A percentile compares a stretch with the other conserved stretches of the same genome.
phyloP scores from a whole-genome alignment of 129 eudicot species.

The Flaveria brownii region DNA sequence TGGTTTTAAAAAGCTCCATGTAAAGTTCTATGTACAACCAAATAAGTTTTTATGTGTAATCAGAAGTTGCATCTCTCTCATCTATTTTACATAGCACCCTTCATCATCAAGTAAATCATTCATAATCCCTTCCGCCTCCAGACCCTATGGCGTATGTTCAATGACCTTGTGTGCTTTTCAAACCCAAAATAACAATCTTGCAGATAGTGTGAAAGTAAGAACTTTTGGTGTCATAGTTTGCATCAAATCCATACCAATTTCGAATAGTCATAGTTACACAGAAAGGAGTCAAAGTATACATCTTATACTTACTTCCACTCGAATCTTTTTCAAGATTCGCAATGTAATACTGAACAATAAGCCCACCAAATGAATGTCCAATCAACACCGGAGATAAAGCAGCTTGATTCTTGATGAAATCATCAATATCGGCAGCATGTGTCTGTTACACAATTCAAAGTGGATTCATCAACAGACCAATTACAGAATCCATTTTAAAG shows the following conservation, averaged over 20 bases:
- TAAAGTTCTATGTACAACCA: not conserved
- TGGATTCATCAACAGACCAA: slow-evolving; percentile 9
- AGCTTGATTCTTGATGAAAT: slow-evolving; percentile 64
- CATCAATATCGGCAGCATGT: slow-evolving; percentile 70
- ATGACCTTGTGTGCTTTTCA: not conserved
- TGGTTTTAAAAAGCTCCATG: not conserved
- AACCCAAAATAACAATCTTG: not conserved
- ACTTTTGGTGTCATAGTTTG: not conserved
- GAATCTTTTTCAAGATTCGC: slow-evolving; percentile 42
- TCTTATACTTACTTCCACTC: slow-evolving; percentile 20
- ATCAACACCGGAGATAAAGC: slow-evolving; percentile 62
- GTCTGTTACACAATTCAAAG: slow-evolving; percentile 57
- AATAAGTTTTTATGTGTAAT: too few species aligned
- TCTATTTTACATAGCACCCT: not conserved
- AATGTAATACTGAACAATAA: slow-evolving; percentile 75
- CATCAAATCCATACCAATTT: not conserved
- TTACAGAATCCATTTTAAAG: not conserved
- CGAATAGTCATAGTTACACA: not conserved
- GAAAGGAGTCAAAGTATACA: not conserved
- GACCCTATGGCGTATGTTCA: not conserved
- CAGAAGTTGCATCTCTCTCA: not conserved
- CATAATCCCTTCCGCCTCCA: not conserved
- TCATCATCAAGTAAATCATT: not conserved
- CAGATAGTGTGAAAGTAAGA: not conserved
- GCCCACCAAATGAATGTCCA: slow-evolving; percentile 96